These are phyloP conservation scores for Crithidia acanthocephali DNA, from an alignment of 208 protist genomes.

Conservation along the genomic window DNA sequence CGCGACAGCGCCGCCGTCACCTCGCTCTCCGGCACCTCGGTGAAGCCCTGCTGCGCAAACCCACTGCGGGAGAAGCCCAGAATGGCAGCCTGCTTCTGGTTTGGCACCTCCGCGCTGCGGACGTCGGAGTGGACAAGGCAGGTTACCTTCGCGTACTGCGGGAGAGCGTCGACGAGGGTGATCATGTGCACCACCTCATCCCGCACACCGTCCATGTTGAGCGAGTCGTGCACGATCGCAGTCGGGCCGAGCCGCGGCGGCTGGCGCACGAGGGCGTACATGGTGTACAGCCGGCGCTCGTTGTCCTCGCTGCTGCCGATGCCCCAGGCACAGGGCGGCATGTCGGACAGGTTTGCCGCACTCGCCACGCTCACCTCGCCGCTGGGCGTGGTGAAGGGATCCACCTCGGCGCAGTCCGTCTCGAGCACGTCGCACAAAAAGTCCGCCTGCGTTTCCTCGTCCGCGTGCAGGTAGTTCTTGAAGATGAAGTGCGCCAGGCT, in stretches of 20 bases:
- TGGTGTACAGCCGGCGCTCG: constrained; percentile 63
- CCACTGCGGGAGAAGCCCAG: constrained; percentile 58
- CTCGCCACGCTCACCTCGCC: constrained; percentile 56
- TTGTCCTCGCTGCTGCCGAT: constrained; percentile 66
- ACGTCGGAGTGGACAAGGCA: constrained; percentile 40
- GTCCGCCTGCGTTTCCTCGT: constrained; percentile 67
- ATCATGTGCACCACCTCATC: constrained; percentile 79
- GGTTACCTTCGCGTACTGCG: constrained; percentile 60
- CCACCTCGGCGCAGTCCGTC: constrained; percentile 72
- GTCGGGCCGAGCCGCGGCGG: constrained; percentile 24
- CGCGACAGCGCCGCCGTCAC: constrained; percentile 25
- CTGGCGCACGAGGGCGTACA: constrained; percentile 59
- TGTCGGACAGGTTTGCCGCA: constrained; percentile 36
- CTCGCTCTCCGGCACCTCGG: constrained; percentile 54
- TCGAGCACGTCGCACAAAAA: constrained; percentile 80
- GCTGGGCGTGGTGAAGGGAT: constrained; percentile 51
- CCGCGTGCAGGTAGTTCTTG: constrained; percentile 61
- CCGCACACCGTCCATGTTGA: constrained; percentile 41
- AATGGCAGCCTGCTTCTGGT: constrained; percentile 55
- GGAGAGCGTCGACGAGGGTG: constrained; percentile 38
- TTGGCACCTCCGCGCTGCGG: constrained; percentile 29
- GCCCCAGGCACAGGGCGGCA: constrained; percentile 77
- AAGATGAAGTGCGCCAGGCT: constrained; percentile 67
- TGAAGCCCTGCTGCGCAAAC: constrained; percentile 54
- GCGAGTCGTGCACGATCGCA: constrained; percentile 60